phyloP scores from a whole-genome alignment of 202 grass and related monocot genomes.

The Schoenoplectus tabernaemontani region DNA sequence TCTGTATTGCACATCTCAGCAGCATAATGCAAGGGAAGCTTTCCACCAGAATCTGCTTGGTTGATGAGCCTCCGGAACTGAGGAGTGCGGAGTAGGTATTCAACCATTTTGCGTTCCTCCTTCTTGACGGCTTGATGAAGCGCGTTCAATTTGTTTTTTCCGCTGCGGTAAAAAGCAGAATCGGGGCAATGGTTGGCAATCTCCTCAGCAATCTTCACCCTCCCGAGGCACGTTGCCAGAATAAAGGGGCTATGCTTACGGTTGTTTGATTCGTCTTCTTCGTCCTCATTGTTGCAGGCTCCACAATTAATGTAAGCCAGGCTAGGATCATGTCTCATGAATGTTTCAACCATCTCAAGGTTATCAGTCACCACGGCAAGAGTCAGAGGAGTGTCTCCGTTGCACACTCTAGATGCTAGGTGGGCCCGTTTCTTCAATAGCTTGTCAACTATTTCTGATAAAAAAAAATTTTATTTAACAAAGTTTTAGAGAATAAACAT shows the following conservation, averaged over 20 bases:
- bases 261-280: background rate
- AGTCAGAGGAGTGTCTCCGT: background rate
- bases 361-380: background rate
- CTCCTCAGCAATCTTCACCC: background rate
- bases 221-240: background rate
- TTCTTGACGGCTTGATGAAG: background rate
- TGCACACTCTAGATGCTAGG: background rate
- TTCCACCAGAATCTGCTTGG: background rate
- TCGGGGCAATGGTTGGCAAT: background rate
- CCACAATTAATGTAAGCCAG: background rate
- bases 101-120: background rate
- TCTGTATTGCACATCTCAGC: background rate
- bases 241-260: background rate
- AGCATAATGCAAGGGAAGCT: background rate
- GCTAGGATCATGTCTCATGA: background rate
- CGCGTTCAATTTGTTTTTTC: background rate
- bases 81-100: background rate
- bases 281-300: background rate
- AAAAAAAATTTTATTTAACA: background rate
- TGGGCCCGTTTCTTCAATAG: background rate
- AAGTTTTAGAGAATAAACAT: background rate
- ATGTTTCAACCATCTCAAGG: slow-evolving; percentile 3
- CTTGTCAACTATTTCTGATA: background rate
- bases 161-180: background rate
- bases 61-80: slow-evolving; percentile 14